Conservation (phyloP, 768 basidiomycete genomes). For the Mycena metata region DNA sequence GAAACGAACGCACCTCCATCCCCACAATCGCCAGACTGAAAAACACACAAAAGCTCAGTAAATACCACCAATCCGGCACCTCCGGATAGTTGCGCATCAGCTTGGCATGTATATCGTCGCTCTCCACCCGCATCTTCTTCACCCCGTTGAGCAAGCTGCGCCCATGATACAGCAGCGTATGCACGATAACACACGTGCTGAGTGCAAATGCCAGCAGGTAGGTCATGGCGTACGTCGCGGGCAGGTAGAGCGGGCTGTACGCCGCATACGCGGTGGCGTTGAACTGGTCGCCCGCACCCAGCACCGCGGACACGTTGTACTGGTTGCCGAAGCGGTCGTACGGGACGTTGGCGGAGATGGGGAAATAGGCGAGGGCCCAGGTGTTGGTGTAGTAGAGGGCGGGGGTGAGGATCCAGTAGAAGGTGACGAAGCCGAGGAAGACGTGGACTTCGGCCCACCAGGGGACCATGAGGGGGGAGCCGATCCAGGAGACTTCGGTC, state of each 20-base stretch:
- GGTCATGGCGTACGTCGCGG: slow-evolving; percentile 89
- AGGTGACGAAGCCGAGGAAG: slow-evolving; percentile 87
- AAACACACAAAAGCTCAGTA: slow-evolving; percentile 71
- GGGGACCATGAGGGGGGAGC: slow-evolving; percentile 82
- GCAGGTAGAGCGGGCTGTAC: slow-evolving; percentile 94
- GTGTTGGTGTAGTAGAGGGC: slow-evolving; percentile 93
- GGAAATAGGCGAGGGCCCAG: slow-evolving; percentile 90
- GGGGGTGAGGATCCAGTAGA: slow-evolving; percentile 94
- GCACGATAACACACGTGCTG: slow-evolving; percentile 87
- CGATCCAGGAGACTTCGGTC: slow-evolving; percentile 79
- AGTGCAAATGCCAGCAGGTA: slow-evolving; percentile 91
- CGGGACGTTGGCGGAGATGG: slow-evolving; percentile 81
- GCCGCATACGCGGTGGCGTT: slow-evolving; percentile 80
- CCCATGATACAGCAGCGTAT: slow-evolving; percentile 90
- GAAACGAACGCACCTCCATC: slow-evolving; percentile 74
- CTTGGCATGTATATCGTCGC: slow-evolving; percentile 95
- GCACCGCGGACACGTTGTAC: slow-evolving; percentile 84
- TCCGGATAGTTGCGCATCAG: slow-evolving; percentile 95
- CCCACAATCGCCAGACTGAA: slow-evolving; percentile 80
- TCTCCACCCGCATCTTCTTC: slow-evolving; percentile 80
- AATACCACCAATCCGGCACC: slow-evolving; percentile 94
- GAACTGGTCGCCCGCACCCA: slow-evolving; percentile 76
- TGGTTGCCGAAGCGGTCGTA: slow-evolving; percentile 85
- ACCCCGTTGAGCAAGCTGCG: slow-evolving; percentile 78
- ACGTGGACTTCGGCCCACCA: slow-evolving; percentile 99